Evolutionary conservation across 139 green algal species (phyloP).

Genomic region (Deuterostichococcus epilithicus): DNA sequence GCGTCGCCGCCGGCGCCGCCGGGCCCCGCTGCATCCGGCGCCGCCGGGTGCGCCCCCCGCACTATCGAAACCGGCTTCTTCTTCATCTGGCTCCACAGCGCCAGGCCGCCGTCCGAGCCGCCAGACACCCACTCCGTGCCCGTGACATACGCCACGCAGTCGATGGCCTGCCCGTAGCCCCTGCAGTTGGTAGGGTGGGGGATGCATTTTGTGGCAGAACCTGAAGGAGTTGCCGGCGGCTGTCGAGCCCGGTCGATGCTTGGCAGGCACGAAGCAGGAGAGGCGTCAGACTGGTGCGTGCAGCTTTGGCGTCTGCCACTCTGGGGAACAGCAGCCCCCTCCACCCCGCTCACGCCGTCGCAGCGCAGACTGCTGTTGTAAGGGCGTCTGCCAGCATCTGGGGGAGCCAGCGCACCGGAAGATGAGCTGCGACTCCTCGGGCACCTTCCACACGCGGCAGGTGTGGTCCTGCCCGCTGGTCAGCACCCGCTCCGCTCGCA

Average conservation of each 20-base stretch:
- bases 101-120: conserved; percentile 59
- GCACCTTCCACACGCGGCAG: conserved; percentile 93
- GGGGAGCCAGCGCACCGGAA: conserved; percentile 50
- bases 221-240: too few relatives aligned
- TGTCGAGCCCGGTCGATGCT: too few relatives aligned
- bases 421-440: conserved; percentile 94
- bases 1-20: conserved; percentile 30
- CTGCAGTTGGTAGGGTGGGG: too few relatives aligned
- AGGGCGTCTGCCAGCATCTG: background rate
- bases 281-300: too few relatives aligned
- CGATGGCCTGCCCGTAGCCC: conserved; percentile 46
- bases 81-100: conserved; percentile 63
- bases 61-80: conserved; percentile 69
- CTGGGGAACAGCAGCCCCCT: too few relatives aligned
- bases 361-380: too few relatives aligned
- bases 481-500: conserved; percentile 71
- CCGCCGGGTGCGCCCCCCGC: conserved; percentile 9
- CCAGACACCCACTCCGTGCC: conserved; percentile 81
- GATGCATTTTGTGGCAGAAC: too few relatives aligned
- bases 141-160: conserved; percentile 55
- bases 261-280: too few relatives aligned
- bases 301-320: too few relatives aligned
- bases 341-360: too few relatives aligned
- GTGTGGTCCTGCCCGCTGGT: conserved; percentile 76
- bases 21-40: background rate